phyloP scores from a whole-genome alignment of 768 basidiomycete genomes.

The Pleurotus eryngii region DNA sequence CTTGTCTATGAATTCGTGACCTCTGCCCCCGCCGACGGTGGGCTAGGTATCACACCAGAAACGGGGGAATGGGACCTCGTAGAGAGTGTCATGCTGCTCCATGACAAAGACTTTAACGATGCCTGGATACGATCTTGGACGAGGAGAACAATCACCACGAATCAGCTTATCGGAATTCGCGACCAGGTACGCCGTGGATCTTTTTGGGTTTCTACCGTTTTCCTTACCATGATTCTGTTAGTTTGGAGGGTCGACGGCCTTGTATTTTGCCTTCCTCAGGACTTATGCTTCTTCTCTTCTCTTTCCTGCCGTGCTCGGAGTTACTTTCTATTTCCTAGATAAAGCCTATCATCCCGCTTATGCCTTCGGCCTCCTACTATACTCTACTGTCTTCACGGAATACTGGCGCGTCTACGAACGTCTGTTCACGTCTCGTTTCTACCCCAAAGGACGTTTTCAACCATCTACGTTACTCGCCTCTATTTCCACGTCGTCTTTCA shows the following conservation, averaged over 20 bases:
- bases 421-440: conserved; percentile 78
- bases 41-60: conserved; percentile 77
- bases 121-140: conserved; percentile 79
- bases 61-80: conserved; percentile 76
- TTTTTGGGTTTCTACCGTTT: not conserved
- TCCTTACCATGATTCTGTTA: conserved; percentile 8
- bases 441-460: conserved; percentile 70
- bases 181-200: conserved; percentile 51
- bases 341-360: conserved; percentile 75
- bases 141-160: conserved; percentile 55
- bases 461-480: conserved; percentile 27
- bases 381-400: conserved; percentile 86
- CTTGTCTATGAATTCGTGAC: conserved; percentile 72
- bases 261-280: conserved; percentile 88
- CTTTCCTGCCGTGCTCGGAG: conserved; percentile 71
- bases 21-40: conserved; percentile 69
- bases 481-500: not conserved
- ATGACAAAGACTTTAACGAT: conserved; percentile 80
- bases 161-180: conserved; percentile 66
- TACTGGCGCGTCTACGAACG: conserved; percentile 89
- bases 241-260: conserved; percentile 81
- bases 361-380: conserved; percentile 72
- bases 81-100: conserved; percentile 78
- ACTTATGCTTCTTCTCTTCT: conserved; percentile 79
- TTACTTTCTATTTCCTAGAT: conserved; percentile 66